Percentiles rank a stretch among this genome's conserved stretches.
Evolutionary conservation across 192 early-diverging fungal genomes (phyloP).

Genomic region (Backusella morwellensis): DNA sequence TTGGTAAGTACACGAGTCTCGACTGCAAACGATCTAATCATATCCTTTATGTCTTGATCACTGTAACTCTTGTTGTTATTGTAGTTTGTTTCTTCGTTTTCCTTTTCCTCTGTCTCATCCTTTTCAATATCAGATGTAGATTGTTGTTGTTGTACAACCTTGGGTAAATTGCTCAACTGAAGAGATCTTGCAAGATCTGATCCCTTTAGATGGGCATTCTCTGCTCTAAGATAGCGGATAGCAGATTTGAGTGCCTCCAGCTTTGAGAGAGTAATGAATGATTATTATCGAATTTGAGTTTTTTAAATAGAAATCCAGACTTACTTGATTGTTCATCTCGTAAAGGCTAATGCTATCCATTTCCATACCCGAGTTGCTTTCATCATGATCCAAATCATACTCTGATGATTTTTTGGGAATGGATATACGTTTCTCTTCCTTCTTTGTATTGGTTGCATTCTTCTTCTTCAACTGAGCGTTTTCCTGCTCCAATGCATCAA

Average conservation of each 20-base stretch:
- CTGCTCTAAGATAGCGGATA: constrained; percentile 70
- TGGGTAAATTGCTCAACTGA: constrained; percentile 20
- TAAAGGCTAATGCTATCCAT: not conserved
- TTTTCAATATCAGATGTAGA: not conserved
- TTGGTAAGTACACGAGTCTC: constrained; percentile 49
- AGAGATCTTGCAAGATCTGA: constrained; percentile 44
- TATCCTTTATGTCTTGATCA: constrained; percentile 4
- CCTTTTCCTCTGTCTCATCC: not conserved
- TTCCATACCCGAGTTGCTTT: not conserved
- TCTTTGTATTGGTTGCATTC: constrained; percentile 17
- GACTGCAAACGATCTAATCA: constrained; percentile 41
- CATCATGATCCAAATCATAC: not conserved
- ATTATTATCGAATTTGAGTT: not conserved
- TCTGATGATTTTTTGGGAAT: constrained; percentile 12
- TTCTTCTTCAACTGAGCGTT: constrained; percentile 51
- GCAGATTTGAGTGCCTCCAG: constrained; percentile 72
- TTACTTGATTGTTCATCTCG: constrained; percentile 15
- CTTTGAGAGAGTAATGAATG: constrained; percentile 24
- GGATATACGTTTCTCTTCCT: constrained; percentile 19
- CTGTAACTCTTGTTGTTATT: not conserved
- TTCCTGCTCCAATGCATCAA: constrained; percentile 66
- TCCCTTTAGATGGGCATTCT: constrained; percentile 79
- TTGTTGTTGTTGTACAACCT: not conserved
- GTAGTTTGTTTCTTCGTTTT: not conserved
- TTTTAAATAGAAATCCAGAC: not conserved